phyloP scores from a whole-genome alignment of 208 protist species.

The Leptomonas seymouri region DNA sequence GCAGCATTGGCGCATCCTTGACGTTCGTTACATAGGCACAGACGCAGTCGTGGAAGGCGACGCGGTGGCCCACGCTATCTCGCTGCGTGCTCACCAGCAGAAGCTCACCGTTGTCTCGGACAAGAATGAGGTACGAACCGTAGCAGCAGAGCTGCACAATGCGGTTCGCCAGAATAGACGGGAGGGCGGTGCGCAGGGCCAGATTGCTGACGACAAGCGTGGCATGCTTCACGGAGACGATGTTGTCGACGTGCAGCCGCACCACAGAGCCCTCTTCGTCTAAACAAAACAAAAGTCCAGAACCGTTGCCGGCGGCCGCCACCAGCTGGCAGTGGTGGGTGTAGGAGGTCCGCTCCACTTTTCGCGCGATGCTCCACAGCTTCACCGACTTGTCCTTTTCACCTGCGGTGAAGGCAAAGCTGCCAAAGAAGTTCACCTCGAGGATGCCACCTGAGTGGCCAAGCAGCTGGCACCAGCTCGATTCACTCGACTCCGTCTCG shows the following conservation, averaged over 20 bases:
- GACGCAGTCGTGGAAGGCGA: conserved; percentile 24
- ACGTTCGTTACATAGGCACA: conserved; percentile 23
- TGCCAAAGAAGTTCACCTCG: conserved; percentile 56
- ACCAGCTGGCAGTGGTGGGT: conserved; percentile 45
- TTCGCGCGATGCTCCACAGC: conserved; percentile 64
- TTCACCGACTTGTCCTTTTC: conserved; percentile 50
- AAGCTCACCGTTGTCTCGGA: conserved; percentile 25
- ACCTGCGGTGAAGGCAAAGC: conserved; percentile 60
- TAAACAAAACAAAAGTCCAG: conserved; percentile 50
- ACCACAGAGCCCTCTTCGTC: conserved; percentile 46
- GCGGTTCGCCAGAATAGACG: conserved; percentile 16
- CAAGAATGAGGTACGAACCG: conserved; percentile 22
- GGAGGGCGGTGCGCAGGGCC: conserved; percentile 20
- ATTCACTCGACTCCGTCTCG: conserved; percentile 31
- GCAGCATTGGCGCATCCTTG: conserved; percentile 26
- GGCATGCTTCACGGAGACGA: conserved; percentile 50
- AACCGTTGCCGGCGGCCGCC: conserved; percentile 30
- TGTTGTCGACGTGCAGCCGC: conserved; percentile 56
- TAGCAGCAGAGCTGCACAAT: conserved; percentile 13
- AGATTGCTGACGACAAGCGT: conserved; percentile 41
- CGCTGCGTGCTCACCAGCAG: conserved; percentile 30
- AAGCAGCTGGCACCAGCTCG: conserved; percentile 47
- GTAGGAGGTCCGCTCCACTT: conserved; percentile 68
- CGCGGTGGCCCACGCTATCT: conserved; percentile 25
- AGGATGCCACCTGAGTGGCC: conserved; percentile 50